Base-by-base conservation (phyloP, 2,329 filamentous ascomycete species). In the Purpureocillium lavendulum region DNA sequence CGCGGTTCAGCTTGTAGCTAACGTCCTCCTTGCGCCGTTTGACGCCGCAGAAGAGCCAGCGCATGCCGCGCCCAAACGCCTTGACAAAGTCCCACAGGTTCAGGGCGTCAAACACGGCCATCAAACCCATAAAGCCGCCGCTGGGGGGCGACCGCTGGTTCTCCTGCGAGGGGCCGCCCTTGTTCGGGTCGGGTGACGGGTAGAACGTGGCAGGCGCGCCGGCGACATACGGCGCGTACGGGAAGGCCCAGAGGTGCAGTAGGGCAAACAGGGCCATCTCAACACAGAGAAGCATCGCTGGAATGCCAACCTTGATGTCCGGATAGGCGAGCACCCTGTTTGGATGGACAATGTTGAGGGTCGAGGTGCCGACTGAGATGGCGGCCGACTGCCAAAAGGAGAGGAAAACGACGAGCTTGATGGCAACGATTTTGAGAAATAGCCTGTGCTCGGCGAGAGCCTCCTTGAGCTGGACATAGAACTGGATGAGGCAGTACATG, bases 401-500 rank as follows among this genome's bases (percentile, higher is more conserved):
- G 49, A 95, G 73, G 68, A 94, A 94, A 53, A 94, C 87, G 54
- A 94, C 87, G 21, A 94, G 72, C 62, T 94, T 94, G 64, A 95
- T 92, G 53, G 86, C 84, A 15, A 87, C 56, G 18, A 94, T 80
- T 61, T 94, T 94, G 47, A 90, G 61, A 48, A 90, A 83, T 0
- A 87, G 84, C 14, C 66, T 71, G 55, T 94, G 77, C 39, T 81
- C 73, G 7, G 72, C 70, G 18, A 94, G 70, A 42, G 85, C 76
- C 1, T 70, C 63, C 46, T 77, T 80, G 34, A 92, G 69, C 59
- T 94, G 86, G 24, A 84, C 59, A 59, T 94, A 94, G 59, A 92
- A 92, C 52, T 94, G 87, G 46, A 94, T 80, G 33, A 95, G 62
- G 57, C 84, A 89, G 65, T 85, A 92, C 84, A 95, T 94, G 43